These are phyloP conservation scores for Chaetomium strumarium DNA, from an alignment of 2,329 filamentous ascomycete species.

Conservation along the genomic window DNA sequence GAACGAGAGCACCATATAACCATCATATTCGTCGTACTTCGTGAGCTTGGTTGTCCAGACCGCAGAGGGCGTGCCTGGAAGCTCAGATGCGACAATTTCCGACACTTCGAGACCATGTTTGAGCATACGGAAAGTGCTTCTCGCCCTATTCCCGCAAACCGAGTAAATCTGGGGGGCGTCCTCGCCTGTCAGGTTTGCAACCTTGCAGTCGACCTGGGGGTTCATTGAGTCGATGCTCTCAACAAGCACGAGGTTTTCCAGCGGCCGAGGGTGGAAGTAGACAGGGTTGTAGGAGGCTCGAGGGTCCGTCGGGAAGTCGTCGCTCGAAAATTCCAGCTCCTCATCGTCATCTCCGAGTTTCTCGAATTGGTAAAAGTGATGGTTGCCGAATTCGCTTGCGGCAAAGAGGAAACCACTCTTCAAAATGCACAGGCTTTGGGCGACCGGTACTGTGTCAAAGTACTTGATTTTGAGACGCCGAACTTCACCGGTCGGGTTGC, in stretches of 20 bases:
- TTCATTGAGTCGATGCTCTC: slow-evolving; percentile 86
- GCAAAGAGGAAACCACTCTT: slow-evolving; percentile 95
- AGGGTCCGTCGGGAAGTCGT: slow-evolving; percentile 72
- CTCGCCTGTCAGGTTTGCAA: slow-evolving; percentile 84
- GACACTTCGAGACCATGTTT: slow-evolving; percentile 91
- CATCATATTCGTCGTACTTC: slow-evolving; percentile 76
- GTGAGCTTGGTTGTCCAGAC: slow-evolving; percentile 95
- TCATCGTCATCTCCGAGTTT: slow-evolving; percentile 94
- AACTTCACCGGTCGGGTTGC: slow-evolving; percentile 74
- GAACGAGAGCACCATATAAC: slow-evolving; percentile 93
- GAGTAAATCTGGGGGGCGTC: slow-evolving; percentile 97
- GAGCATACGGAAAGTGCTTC: slow-evolving; percentile 84
- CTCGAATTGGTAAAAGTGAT: slow-evolving; percentile 94
- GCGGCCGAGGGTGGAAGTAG: slow-evolving; percentile 75
- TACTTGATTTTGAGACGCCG: slow-evolving; percentile 87
- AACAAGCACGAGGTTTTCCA: slow-evolving; percentile 77
- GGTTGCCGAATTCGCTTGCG: slow-evolving; percentile 86
- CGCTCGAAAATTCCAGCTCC: slow-evolving; percentile 78
- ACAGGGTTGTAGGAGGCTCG: slow-evolving; percentile 66
- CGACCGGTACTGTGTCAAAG: slow-evolving; percentile 91
- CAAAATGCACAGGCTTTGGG: slow-evolving; percentile 81
- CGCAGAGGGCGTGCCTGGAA: slow-evolving; percentile 80
- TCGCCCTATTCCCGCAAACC: slow-evolving; percentile 79
- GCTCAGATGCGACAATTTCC: slow-evolving; percentile 89
- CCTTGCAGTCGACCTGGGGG: slow-evolving; percentile 83